Evolutionary conservation across 129 eudicot genomes (phyloP), one percentile per base, ranked within the genome.

Genomic region (Flaveria sonorensis): DNA sequence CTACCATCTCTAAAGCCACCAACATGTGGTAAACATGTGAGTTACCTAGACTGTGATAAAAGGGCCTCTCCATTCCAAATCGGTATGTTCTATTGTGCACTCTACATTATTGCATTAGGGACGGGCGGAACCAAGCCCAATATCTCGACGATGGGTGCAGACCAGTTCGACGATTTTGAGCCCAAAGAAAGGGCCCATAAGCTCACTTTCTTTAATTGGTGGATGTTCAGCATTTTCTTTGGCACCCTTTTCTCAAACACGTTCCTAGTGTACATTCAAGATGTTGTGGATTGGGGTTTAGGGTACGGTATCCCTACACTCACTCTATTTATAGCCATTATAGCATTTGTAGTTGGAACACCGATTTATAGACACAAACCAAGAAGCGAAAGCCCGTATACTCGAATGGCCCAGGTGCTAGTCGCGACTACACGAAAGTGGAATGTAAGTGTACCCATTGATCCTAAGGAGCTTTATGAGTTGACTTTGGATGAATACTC

Each of bases 71-170:
- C 89, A 0, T 67, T 84, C 14, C 96, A 90, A 79, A 18, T 86
- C 6, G 92, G 86, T 7, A 59, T 87, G 39, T 90, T 90, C 83
- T 90, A 81, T 69, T 71, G 75, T 3, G 89, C 92, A 0, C 73
- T 90, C 55, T 88, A 90, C 84, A 86, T 84, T 40, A 79, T 90
- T 7, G 96, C 96, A 40, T 16, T 88, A 0, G 96, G 96, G 39
- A 84, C 92, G 0, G 96, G 92, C 57, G 96, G 92, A 55, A 90
- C 96, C 79, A 90, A 90, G 83, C 96, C 96, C 11, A 90, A 90
- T 70, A 90, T 88, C 82, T 90, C 96, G 5, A 89, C 96, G 7
- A 87, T 87, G 88, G 92, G 92, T 5, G 96, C 92, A 0, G 92
- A 87, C 63, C 96, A 89, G 51, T 89, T 89, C 4, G 95, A 89